Evolutionary conservation across 2,329 filamentous ascomycete genomes (phyloP).

Genomic region (Aspergillus glaucus): DNA sequence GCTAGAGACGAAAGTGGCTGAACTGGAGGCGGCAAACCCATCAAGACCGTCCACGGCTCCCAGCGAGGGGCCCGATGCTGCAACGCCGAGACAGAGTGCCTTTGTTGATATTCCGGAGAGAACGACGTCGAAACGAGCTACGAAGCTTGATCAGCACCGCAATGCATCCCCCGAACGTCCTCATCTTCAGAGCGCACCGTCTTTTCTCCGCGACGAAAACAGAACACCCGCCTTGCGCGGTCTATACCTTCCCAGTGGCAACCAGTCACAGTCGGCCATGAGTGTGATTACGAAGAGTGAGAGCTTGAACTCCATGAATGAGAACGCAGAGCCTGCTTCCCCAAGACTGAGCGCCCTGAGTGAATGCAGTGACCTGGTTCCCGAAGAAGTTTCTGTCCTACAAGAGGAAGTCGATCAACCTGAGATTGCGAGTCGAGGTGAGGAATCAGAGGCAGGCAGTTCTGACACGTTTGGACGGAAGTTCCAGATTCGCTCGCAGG

Average conservation of each 20-base stretch:
- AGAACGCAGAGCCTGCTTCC: slow-evolving; percentile 29
- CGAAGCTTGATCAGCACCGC: slow-evolving; percentile 10
- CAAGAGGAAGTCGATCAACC: slow-evolving; percentile 19
- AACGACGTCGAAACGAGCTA: slow-evolving; percentile 30
- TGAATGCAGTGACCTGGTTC: slow-evolving; percentile 39
- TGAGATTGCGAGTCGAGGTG: slow-evolving; percentile 13
- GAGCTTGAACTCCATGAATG: slow-evolving; percentile 30
- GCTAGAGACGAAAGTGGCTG: slow-evolving; percentile 35
- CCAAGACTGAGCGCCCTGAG: slow-evolving; percentile 39
- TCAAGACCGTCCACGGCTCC: slow-evolving; percentile 22
- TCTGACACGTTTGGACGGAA: slow-evolving; percentile 11
- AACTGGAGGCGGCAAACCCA: slow-evolving; percentile 18
- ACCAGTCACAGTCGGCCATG: slow-evolving; percentile 19
- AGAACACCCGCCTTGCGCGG: slow-evolving; percentile 35
- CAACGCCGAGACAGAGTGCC: slow-evolving; percentile 22
- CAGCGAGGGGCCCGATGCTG: slow-evolving; percentile 18
- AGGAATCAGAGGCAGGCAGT: slow-evolving; percentile 6
- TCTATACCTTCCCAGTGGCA: slow-evolving; percentile 28
- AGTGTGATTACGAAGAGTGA: slow-evolving; percentile 29
- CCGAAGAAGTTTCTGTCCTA: slow-evolving; percentile 20
- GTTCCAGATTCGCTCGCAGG: slow-evolving; percentile 6
- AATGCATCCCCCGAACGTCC: slow-evolving; percentile 19
- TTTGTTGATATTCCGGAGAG: slow-evolving; percentile 34
- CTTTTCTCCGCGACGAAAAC: slow-evolving; percentile 33
- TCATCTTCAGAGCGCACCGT: slow-evolving; percentile 29